A percentile compares a stretch with the other conserved stretches of the same genome.
Evolutionary conservation across 176 grass and related monocot species (phyloP).

Genomic region (Aegilops bicornis): DNA sequence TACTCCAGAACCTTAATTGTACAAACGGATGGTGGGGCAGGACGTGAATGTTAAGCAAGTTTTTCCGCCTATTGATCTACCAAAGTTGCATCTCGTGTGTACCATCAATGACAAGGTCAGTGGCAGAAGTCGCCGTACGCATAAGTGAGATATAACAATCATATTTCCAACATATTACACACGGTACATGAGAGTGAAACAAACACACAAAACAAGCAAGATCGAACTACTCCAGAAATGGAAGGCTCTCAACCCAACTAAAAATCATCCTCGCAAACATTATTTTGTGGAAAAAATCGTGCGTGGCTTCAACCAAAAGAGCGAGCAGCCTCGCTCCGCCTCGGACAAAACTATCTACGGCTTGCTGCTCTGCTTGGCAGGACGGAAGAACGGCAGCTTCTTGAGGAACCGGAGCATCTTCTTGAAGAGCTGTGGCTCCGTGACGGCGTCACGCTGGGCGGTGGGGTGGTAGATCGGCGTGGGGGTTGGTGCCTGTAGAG

Average conservation of each 20-base stretch:
- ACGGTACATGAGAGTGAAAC: conserved; percentile 1
- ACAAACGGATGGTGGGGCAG: background rate
- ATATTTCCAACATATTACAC: background rate
- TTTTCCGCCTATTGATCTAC: background rate
- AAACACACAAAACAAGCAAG: background rate
- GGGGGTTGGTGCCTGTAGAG: background rate
- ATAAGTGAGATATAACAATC: background rate
- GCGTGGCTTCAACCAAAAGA: background rate
- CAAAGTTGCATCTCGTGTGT: background rate
- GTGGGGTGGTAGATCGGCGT: conserved; percentile 31
- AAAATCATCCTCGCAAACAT: background rate
- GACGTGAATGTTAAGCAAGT: background rate
- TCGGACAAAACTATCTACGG: background rate
- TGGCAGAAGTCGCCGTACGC: background rate
- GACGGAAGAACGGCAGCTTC: conserved; percentile 37
- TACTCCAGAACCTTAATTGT: background rate
- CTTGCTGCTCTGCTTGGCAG: background rate
- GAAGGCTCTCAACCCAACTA: background rate
- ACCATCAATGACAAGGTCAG: background rate
- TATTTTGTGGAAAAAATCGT: conserved; percentile 5
- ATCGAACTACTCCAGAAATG: background rate
- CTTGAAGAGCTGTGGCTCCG: conserved; percentile 19
- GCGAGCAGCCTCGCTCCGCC: background rate
- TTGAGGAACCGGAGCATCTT: conserved; percentile 22
- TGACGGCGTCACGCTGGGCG: conserved; percentile 7